These are phyloP conservation scores for Meira nashicola DNA, from an alignment of 1,284 basidiomycete genomes.

Conservation along the genomic window DNA sequence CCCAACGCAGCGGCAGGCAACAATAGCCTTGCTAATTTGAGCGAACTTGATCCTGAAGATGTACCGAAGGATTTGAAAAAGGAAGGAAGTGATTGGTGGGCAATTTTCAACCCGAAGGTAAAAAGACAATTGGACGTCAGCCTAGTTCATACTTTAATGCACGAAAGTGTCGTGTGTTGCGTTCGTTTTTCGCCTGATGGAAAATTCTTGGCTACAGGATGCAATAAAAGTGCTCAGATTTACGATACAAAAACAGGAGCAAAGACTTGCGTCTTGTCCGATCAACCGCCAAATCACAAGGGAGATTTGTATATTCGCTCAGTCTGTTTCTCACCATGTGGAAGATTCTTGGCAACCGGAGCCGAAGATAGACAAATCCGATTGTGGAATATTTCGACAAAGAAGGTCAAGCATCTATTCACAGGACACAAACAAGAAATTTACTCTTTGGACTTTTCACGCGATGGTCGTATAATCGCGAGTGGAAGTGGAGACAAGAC, in stretches of 20 bases:
- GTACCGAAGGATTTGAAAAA: slow-evolving; percentile 62
- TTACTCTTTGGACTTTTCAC: slow-evolving; percentile 77
- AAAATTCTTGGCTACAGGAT: slow-evolving; percentile 80
- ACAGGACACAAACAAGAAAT: slow-evolving; percentile 84
- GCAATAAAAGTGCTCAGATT: slow-evolving; percentile 83
- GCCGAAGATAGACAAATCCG: slow-evolving; percentile 51
- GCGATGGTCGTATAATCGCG: slow-evolving; percentile 75
- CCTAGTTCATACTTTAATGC: slow-evolving; percentile 81
- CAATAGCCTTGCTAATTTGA: slow-evolving; percentile 41
- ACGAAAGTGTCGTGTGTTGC: slow-evolving; percentile 87
- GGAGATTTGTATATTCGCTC: slow-evolving; percentile 51
- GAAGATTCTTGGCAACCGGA: slow-evolving; percentile 49
- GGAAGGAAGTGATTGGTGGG: slow-evolving; percentile 90
- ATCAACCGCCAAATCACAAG: slow-evolving; percentile 55
- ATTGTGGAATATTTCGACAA: slow-evolving; percentile 73
- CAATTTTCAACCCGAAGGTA: slow-evolving; percentile 80
- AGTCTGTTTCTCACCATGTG: slow-evolving; percentile 50
- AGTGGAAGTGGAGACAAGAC: slow-evolving; percentile 85
- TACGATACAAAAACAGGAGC: slow-evolving; percentile 79
- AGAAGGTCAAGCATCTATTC: slow-evolving; percentile 61
- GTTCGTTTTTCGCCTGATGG: slow-evolving; percentile 85
- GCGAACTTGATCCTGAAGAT: slow-evolving; percentile 46
- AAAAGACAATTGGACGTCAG: slow-evolving; percentile 79
- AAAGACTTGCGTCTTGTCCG: slow-evolving; percentile 65
- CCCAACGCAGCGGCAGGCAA: slow-evolving; percentile 41